Conservation (phyloP, 495 filamentous ascomycete species). For the Corynascus novoguineensis region DNA sequence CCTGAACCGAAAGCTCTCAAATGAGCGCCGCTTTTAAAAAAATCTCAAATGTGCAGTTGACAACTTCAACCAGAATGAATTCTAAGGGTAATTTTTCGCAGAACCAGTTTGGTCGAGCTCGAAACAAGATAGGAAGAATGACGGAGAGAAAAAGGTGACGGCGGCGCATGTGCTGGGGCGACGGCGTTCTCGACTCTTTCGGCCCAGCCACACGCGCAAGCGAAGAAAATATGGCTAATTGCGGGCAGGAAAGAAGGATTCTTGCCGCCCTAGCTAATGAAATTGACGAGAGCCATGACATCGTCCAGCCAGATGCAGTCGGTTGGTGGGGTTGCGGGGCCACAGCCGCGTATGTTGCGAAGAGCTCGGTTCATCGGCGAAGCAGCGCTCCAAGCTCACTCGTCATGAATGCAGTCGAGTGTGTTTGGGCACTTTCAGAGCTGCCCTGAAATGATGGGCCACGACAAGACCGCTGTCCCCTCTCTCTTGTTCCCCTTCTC, state of each 20-base stretch:
- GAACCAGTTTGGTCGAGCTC: too few relatives aligned
- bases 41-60: too few relatives aligned
- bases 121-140: conserved; percentile 1
- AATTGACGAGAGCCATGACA: conserved; percentile 22
- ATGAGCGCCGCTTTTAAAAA: too few relatives aligned
- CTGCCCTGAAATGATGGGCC: neutral
- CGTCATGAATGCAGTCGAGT: conserved; percentile 14
- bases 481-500: neutral
- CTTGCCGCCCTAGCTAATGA: conserved; percentile 13
- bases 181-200: conserved; percentile 8
- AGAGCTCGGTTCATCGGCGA: conserved; percentile 15
- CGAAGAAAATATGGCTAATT: conserved; percentile 1
- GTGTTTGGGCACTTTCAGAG: neutral
- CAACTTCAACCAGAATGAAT: too few relatives aligned
- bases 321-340: conserved; percentile 31
- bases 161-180: conserved; percentile 14
- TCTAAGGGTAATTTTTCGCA: too few relatives aligned
- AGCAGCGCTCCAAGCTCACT: conserved; percentile 1
- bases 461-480: neutral
- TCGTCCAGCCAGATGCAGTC: conserved; percentile 16
- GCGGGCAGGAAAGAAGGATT: neutral
- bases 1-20: conserved; percentile 12
- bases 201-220: conserved; percentile 8
- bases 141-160: conserved; percentile 16
- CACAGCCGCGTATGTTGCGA: too few relatives aligned